Percentiles rank a stretch among this genome's conserved stretches.
Conservation (phyloP, 2,329 filamentous ascomycete species). For the Verticillium klebahnii region DNA sequence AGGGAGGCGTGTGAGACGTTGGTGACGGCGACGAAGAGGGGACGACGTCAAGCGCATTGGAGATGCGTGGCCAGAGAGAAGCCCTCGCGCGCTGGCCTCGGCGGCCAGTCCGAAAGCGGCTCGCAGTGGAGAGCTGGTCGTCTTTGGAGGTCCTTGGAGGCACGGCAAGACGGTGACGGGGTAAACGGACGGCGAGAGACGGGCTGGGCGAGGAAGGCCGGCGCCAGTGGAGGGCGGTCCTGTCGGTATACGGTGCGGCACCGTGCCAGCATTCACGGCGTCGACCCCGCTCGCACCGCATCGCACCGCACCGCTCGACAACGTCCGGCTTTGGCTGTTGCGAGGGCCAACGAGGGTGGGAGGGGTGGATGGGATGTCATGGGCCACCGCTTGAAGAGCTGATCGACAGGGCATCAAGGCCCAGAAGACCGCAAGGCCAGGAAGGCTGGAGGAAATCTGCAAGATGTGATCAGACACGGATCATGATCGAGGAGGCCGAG, state of each 20-base stretch:
- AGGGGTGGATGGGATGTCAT: not conserved
- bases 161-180: not conserved
- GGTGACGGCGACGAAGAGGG: not conserved
- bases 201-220: not conserved
- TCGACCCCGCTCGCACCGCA: slow-evolving; percentile 4
- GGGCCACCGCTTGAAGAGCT: not conserved
- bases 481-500: not conserved
- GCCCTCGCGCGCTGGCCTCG: not conserved
- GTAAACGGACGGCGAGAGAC: not conserved
- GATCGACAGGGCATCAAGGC: not conserved
- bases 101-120: not conserved
- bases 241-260: not conserved
- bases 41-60: not conserved
- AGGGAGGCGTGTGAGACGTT: not conserved
- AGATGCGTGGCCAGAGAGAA: not conserved
- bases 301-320: slow-evolving; percentile 2
- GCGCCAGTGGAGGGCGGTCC: not conserved
- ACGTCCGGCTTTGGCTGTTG: not conserved
- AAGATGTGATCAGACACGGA: not conserved
- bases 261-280: not conserved
- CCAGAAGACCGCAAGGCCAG: not conserved
- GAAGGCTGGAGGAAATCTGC: not conserved
- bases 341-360: not conserved
- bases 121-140: not conserved
- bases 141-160: not conserved